Conservation (phyloP, 129 eudicot genomes). For the Ambrosia artemisiifolia region DNA sequence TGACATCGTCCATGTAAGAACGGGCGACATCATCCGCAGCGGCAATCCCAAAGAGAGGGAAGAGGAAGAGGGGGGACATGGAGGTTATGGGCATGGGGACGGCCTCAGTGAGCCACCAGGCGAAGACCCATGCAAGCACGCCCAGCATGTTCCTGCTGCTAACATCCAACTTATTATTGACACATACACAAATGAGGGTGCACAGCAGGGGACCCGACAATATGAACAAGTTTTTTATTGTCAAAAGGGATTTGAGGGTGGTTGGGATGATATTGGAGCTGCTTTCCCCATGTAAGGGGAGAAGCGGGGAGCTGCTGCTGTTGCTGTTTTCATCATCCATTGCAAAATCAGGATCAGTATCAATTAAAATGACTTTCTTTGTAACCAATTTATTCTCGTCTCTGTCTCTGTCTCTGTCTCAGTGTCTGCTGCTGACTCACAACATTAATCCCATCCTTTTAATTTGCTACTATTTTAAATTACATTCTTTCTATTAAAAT, state of each 20-base stretch:
- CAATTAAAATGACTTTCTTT: too few species aligned
- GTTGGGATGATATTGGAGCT: slow-evolving; percentile 25
- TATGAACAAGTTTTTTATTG: slow-evolving; percentile 42
- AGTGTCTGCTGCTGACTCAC: too few species aligned
- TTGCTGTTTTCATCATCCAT: slow-evolving; percentile 6
- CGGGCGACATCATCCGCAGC: slow-evolving; percentile 75
- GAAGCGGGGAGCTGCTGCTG: slow-evolving; percentile 24
- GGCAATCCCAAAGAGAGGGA: slow-evolving; percentile 76
- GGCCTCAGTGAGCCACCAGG: slow-evolving; percentile 96
- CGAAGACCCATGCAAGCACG: slow-evolving; percentile 72
- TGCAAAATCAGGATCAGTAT: background rate
- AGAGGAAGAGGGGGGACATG: slow-evolving; percentile 85
- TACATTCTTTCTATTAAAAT: too few species aligned
- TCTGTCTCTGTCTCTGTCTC: too few species aligned
- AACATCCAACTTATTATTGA: slow-evolving; percentile 46
- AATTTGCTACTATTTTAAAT: too few species aligned
- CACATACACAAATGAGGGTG: slow-evolving; percentile 39
- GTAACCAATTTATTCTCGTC: too few species aligned
- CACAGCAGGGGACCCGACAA: slow-evolving; percentile 72
- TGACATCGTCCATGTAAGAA: slow-evolving; percentile 86
- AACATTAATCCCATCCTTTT: too few species aligned
- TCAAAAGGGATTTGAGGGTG: slow-evolving; percentile 38
- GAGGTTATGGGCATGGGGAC: slow-evolving; percentile 97
- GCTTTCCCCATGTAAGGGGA: slow-evolving; percentile 30
- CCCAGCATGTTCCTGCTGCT: slow-evolving; percentile 64